Conservation (phyloP, 208 protist genomes). For the Acanthamoeba castellanii region DNA sequence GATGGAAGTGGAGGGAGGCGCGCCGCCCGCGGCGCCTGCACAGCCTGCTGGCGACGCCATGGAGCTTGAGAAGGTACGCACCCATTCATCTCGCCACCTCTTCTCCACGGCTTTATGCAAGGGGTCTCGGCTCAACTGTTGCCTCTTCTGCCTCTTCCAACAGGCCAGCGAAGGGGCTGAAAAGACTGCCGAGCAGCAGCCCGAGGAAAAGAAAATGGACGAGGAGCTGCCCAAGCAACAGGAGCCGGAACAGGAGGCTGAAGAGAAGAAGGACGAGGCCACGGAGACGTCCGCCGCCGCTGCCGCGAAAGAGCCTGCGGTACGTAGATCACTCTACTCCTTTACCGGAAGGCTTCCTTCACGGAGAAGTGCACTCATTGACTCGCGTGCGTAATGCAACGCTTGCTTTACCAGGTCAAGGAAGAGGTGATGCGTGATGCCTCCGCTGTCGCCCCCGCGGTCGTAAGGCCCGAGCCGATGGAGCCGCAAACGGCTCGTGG, state of each 20-base stretch:
- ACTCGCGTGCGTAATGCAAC: neutral
- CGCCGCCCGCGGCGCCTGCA: neutral
- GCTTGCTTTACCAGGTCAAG: neutral
- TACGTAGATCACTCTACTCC: too few species aligned
- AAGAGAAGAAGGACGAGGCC: neutral
- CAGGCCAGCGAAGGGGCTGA: neutral
- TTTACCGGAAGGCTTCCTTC: too few species aligned
- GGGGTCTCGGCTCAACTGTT: neutral
- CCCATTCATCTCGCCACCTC: neutral
- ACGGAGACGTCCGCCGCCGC: neutral
- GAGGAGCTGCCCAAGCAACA: neutral
- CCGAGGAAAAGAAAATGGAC: neutral
- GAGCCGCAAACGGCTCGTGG: neutral
- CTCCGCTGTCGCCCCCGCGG: neutral
- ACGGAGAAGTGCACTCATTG: neutral
- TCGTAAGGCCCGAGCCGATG: neutral
- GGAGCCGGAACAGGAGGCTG: neutral
- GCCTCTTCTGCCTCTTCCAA: neutral
- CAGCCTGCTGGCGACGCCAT: neutral
- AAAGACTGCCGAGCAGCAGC: neutral
- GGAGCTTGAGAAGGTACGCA: neutral
- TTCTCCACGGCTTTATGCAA: neutral
- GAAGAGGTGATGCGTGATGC: neutral
- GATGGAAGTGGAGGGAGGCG: conserved; percentile 33
- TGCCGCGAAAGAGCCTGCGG: neutral